Base-by-base conservation (phyloP, 2,329 filamentous ascomycete genomes). In the Helotiales sp. region DNA sequence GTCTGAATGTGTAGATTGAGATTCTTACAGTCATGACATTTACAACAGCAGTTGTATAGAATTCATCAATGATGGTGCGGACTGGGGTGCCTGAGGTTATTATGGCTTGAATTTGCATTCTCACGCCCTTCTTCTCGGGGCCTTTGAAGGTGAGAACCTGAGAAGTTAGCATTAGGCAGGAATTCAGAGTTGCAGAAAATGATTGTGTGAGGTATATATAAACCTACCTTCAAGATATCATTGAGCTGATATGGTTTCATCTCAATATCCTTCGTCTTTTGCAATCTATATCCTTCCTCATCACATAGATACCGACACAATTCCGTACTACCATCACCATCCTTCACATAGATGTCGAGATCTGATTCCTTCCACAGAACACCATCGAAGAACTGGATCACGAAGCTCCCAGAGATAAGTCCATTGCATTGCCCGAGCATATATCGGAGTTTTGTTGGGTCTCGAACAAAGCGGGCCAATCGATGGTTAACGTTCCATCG, bases 361-460 rank as follows among this genome's bases (percentile, higher is more conserved):
- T 60, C 54, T 10, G 58, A 55, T 8, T 57, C 54, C 15, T 52
- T 25, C 58, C 58, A 60, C n/a, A 55, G 38, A 10, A 44, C 36
- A n/a, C 42, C 40, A 30, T 57, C 50, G 25, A 60, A 55, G 38
- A 60, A 57, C 10, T 38, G 34, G 10, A 38, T 10, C 1, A 52
- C 49, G 7, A 52, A 52, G 31, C 33, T 38, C 3, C 49, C 49
- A 13, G 49, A 52, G n/a, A 52, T 52, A 13, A 52, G 13, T 6
- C 19, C 31, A 52, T 49, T 60, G 38, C 52, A 31, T 5, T 33
- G 34, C n/a, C 34, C 51, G 19, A 60, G 25, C 19, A 51, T 13
- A 8, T 54, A 34, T n/a, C 54, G 46, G 22, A 60, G 36, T 7
- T 19, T 29, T 4, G 17, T 9, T 9, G 58, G 51, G 47, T 57